phyloP scores from a whole-genome alignment of 192 early-diverging fungal genomes.

The Kappamyces sp. region DNA sequence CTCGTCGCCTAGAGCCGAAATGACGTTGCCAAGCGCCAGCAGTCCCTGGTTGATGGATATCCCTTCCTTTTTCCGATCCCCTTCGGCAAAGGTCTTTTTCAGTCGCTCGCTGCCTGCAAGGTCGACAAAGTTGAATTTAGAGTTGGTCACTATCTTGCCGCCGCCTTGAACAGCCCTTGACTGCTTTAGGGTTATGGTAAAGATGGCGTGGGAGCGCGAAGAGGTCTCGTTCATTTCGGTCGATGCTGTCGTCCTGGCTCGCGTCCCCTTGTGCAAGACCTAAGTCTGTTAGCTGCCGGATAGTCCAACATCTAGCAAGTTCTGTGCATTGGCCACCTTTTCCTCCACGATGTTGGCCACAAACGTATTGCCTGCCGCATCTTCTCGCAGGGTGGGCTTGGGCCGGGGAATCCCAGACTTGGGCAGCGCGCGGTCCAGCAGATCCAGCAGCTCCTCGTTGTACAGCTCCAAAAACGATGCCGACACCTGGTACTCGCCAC shows the following conservation, averaged over 20 bases:
- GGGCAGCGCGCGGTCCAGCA: conserved; percentile 43
- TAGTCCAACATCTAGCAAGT: conserved; percentile 14
- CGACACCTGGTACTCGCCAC: conserved; percentile 25
- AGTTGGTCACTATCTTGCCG: conserved; percentile 57
- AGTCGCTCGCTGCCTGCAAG: conserved; percentile 86
- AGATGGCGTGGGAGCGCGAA: conserved; percentile 94
- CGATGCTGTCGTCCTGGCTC: conserved; percentile 69
- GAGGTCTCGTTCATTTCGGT: conserved; percentile 91
- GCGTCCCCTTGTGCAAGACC: conserved; percentile 62
- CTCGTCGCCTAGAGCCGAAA: conserved; percentile 89
- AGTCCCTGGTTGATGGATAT: conserved; percentile 96
- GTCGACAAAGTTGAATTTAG: conserved; percentile 97
- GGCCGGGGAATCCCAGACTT: conserved; percentile 1
- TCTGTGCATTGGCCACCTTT: not conserved
- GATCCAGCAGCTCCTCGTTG: conserved; percentile 94
- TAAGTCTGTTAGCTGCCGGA: conserved; percentile 11
- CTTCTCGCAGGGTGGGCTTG: conserved; percentile 67
- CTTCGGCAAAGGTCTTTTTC: conserved; percentile 85
- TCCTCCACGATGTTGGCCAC: conserved; percentile 74
- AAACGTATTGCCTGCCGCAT: conserved; percentile 72
- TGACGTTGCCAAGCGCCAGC: conserved; percentile 94
- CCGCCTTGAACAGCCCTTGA: conserved; percentile 21
- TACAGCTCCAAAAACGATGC: conserved; percentile 94
- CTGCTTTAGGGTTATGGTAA: conserved; percentile 74
- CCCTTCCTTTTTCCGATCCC: conserved; percentile 91